phyloP scores from a whole-genome alignment of 2,329 filamentous ascomycete genomes.

The Capronia coronata region DNA sequence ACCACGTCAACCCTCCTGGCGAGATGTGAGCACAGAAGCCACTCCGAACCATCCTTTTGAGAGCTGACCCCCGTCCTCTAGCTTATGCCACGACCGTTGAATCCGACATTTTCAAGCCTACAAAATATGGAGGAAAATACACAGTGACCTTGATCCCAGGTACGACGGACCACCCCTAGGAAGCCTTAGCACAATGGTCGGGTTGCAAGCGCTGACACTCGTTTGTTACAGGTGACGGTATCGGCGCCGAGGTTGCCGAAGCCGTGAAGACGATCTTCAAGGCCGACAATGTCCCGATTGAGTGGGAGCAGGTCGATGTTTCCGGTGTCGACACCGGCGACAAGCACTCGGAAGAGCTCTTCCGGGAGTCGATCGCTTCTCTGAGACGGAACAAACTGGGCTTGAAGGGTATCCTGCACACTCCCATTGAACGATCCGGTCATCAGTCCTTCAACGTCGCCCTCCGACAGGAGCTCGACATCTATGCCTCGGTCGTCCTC shows the following conservation, averaged over 20 bases:
- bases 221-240: conserved; percentile 66
- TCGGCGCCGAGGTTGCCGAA: conserved; percentile 95
- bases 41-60: background rate
- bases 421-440: conserved; percentile 89
- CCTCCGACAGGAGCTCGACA: conserved; percentile 97
- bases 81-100: conserved; percentile 68
- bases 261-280: conserved; percentile 99
- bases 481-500: conserved; percentile 94
- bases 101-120: conserved; percentile 97
- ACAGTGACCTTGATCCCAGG: conserved; percentile 97
- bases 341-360: conserved; percentile 87
- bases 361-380: conserved; percentile 90
- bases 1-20: conserved; percentile 19
- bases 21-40: conserved; percentile 21
- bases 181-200: background rate
- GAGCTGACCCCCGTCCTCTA: conserved; percentile 7
- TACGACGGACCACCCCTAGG: conserved; percentile 38
- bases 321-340: conserved; percentile 78
- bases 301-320: conserved; percentile 98
- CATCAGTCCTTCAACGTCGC: conserved; percentile 99
- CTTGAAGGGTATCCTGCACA: conserved; percentile 98
- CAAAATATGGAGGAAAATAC: conserved; percentile 97
- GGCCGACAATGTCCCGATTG: conserved; percentile 95
- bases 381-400: conserved; percentile 98
- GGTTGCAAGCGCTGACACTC: conserved; percentile 9